Base-by-base conservation (phyloP, 768 basidiomycete genomes). In the Clavulina sp. region DNA sequence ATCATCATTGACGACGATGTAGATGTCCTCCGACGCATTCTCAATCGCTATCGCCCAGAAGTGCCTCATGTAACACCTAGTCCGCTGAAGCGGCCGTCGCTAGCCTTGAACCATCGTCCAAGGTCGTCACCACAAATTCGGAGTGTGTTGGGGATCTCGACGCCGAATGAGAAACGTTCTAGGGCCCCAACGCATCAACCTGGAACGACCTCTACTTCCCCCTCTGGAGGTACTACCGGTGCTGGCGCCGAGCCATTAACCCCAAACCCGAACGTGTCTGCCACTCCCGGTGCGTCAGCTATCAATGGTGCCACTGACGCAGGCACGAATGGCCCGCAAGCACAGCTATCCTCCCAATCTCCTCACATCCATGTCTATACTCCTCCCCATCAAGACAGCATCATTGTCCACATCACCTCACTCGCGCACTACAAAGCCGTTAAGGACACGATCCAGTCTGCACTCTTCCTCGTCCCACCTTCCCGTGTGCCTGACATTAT, bases 1-100 rank as follows among this genome's bases (percentile, higher is more conserved):
- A 72, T 87, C 57, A 78, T 96, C 61, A 85, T 97, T 50, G 93
- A 99, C 62, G 93, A 99, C 60, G 83, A 97, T 61, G 74, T 95
- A 41, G 65, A 75, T 5, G 76, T 88, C 18, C 68, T 99, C 13
- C 78, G 81, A 41, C 78, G 81, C 41, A 77, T 83, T 32, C 69
- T 97, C 51, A 70, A 76, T 57, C 74, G 77, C 41, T 64, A 85
- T 21, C 77, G 81, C 9, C 69, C 72, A 9, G 80, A 81, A 43
- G 38, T 66, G 67, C 3, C 68, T 70, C 57, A 63, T 63, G 7
- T 63, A 70, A 46, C 48, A n/a, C 23, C 67, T 69, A 28, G 52
- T 62, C 61, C 70, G 5, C 71, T 74, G 4, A 84, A 82, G 60
- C 75, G 83, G 50, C 84, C 85, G 2, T 75, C 80, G 0, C 64